Evolutionary conservation across 495 filamentous ascomycete species (phyloP), one percentile per base, ranked within the genome.

Genomic region (Aspergillus bertholletiae): DNA sequence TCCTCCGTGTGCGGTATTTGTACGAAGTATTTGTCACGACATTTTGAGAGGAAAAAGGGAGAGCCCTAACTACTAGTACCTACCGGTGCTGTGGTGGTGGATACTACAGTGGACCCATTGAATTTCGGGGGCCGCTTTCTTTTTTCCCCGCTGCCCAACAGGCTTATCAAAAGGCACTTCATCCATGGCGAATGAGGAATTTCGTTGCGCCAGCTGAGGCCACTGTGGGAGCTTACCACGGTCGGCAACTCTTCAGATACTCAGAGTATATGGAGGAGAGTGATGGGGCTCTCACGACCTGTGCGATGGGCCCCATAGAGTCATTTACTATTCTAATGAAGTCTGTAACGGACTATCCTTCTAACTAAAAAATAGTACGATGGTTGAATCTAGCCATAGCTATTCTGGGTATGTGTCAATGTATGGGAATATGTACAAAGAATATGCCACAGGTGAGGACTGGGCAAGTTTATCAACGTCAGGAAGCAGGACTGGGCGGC

Each of bases 401-500:
- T 37, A 37, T 37, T n/a, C 34, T n/a, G 13, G 34, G 34, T 37
- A 37, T 37, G 11, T n/a, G 13, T 32, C 8, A 32, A 32, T 9
- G 30, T 32, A 32, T n/a, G n/a, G n/a, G n/a, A 32, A 5, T 32
- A 41, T 44, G 4, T 45, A 22, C 23, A 30, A 8, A n/a, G 17
- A 32, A 3, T 32, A 11, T 32, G 30, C 13, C 30, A 40, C 13
- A 40, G 15, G 18, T n/a, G 18, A 40, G 32, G 21, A 48, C 46
- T 21, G 46, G n/a, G 23, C 45, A 18, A 37, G 34, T 21, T 22
- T 49, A 15, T 37, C 28, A 34, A 18, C 21, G 22, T 56, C 35
- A 64, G 4, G 72, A 75, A 37, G 74, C 81, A 12, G 81, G 79
- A 66, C 78, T 83, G 17, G 81, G 80, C 0, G 80, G 81, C 54